A percentile compares a stretch with the other conserved stretches of the same genome.
These are phyloP conservation scores for Salix dunnii DNA, from an alignment of 345 rosid species.

Conservation along the genomic window DNA sequence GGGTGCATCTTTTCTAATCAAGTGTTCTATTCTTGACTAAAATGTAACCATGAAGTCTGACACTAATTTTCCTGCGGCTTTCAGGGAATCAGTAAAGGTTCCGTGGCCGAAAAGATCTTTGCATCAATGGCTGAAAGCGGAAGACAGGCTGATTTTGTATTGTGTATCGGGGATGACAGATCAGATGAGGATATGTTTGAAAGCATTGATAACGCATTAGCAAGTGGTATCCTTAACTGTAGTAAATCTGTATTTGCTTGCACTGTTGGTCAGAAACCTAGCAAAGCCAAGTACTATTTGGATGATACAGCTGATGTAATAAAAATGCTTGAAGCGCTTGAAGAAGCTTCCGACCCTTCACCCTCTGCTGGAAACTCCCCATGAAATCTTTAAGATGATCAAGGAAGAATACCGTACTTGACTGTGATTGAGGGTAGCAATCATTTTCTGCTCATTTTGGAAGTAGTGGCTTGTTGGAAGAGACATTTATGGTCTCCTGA, in stretches of 20 bases:
- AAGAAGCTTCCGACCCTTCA: constrained; percentile 52
- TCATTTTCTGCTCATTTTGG: constrained; percentile 18
- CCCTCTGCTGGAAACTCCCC: constrained; percentile 30
- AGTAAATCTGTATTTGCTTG: constrained; percentile 63
- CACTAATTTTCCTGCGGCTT: constrained; percentile 9
- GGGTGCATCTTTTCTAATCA: neutral
- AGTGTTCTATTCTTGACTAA: neutral
- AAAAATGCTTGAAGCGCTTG: constrained; percentile 55
- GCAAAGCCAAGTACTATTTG: constrained; percentile 90
- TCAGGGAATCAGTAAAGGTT: constrained; percentile 68
- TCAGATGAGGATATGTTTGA: constrained; percentile 82
- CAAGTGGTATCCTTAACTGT: constrained; percentile 38
- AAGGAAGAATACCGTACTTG: constrained; percentile 9
- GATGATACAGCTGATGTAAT: constrained; percentile 60
- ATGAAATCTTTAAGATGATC: constrained; percentile 13
- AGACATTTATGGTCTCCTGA: constrained; percentile 2
- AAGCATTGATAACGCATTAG: constrained; percentile 39
- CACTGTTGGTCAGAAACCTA: constrained; percentile 94
- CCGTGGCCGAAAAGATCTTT: constrained; percentile 55
- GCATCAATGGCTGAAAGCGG: constrained; percentile 44
- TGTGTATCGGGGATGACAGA: constrained; percentile 73
- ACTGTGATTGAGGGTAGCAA: constrained; percentile 17
- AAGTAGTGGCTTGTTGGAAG: neutral
- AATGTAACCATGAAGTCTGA: neutral
- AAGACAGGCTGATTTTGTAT: constrained; percentile 53